Evolutionary conservation across 371 early-diverging fungal genomes (phyloP).

Genomic region (Vairimorpha apis): DNA sequence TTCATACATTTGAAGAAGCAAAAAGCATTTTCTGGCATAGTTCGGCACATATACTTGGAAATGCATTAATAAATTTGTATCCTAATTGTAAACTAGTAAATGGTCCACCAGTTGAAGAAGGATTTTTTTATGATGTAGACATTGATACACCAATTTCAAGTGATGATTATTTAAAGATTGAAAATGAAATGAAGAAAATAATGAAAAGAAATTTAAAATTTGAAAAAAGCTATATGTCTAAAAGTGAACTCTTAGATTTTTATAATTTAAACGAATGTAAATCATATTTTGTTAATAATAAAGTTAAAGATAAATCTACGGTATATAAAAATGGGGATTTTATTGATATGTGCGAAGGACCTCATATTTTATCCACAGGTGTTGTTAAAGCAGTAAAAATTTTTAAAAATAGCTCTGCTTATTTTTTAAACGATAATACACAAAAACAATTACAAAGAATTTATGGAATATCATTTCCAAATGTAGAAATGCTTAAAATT

Average conservation of each 20-base stretch:
- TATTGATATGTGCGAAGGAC: slow-evolving; percentile 95
- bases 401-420: slow-evolving; percentile 81
- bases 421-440: slow-evolving; percentile 90
- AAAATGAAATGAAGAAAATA: slow-evolving; percentile 72
- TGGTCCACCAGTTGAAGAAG: slow-evolving; percentile 93
- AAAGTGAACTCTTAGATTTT: slow-evolving; percentile 85
- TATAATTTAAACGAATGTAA: slow-evolving; percentile 69
- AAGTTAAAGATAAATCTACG: slow-evolving; percentile 83
- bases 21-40: slow-evolving; percentile 97
- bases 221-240: slow-evolving; percentile 75
- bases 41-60: slow-evolving; percentile 96
- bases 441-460: slow-evolving; percentile 93
- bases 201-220: slow-evolving; percentile 90
- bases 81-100: slow-evolving; percentile 88
- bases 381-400: slow-evolving; percentile 84
- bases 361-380: slow-evolving; percentile 88
- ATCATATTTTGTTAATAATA: slow-evolving; percentile 64
- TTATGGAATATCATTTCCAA: slow-evolving; percentile 97
- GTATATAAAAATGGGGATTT: slow-evolving; percentile 94
- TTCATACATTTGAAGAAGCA: slow-evolving; percentile 83
- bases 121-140: slow-evolving; percentile 97
- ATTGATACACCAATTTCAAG: slow-evolving; percentile 68
- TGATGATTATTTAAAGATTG: slow-evolving; percentile 75
- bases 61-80: slow-evolving; percentile 66
- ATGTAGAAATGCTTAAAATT: slow-evolving; percentile 81